Base-by-base conservation (phyloP, 202 grass and related monocot species). In the Zizania palustris region DNA sequence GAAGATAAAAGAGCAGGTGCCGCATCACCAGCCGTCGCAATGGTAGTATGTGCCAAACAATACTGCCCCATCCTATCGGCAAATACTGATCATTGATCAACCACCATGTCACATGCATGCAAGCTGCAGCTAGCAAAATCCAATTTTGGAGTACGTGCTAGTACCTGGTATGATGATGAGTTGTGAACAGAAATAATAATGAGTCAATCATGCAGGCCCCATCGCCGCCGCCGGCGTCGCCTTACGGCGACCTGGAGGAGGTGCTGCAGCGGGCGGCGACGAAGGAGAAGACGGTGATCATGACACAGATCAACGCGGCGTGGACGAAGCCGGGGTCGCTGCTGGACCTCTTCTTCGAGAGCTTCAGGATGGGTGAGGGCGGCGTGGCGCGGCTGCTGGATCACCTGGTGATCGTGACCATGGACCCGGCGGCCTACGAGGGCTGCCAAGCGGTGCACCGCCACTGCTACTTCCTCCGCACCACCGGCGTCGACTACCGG, bases 261-360 rank as follows among this genome's bases (percentile, higher is more conserved):
- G 85, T 97, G 51, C 69, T 97, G 12, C 73, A 20, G 50, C 66
- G 67, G 0, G 94, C 91, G 45, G 91, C 91, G 45, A 92, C 82
- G 45, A 46, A 78, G 59, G 88, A 97, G 61, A 74, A 83, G 68
- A 97, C 89, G 51, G 86, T 97, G 80, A 87, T 97, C 79, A 86
- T 97, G 81, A 89, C 93, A 19, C 78, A 88, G 72, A 93, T 93
- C 65, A 93, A 93, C 63, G 84, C 84, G 71, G 93, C 89, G 39
- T 96, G 90, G 86, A 88, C 90, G 1, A 53, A 50, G 3, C 90
- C 90, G 5, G 87, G 85, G 8, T 89, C 93, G 11, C 71, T 97
- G 51, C 86, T 97, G 4, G 93, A 97, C 81, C 88, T 97, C 71
- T 97, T 97, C 85, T 81, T 93, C 36, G 90, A 97, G 88, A 91